Base-by-base conservation (phyloP, 345 rosid genomes). In the Populus pruinosa region DNA sequence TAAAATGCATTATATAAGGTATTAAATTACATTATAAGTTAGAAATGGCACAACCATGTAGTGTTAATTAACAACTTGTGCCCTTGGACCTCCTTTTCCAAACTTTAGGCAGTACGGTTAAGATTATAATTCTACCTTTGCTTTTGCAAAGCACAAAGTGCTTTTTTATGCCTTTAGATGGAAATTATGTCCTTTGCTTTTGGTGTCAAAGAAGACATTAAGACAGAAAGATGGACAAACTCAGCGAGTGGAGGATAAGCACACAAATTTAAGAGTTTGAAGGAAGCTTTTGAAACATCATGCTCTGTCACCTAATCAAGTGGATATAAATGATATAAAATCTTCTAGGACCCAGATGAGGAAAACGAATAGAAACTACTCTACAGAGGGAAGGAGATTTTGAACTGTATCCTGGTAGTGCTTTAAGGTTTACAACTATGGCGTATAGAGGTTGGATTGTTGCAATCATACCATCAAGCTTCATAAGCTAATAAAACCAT, bases 111-210 rank as follows among this genome's bases (percentile, higher is more conserved):
- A 6, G 76, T 36, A 62, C 38, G 66, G 76, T 36, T 21, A 59
- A 55, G 49, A 67, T 78, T 55, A 69, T 38, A 43, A 63, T 50
- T 29, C 29, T 23, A 29, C 41, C 49, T 39, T 74, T 59, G 69
- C 81, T 77, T 79, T 83, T 62, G 38, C 83, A 64, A 80, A 73
- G 74, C 83, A 76, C 70, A 70, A 84, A 69, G 80, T 55, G 17
- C 78, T 75, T 79, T 76, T 59, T 50, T 29, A 39, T 44, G 70
- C 63, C 87, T 70, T 70, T 72, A 80, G 78, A 77, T 63, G 81
- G 84, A 82, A 80, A 70, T 73, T 70, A 80, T 75, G 63, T 53
- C 75, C 66, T 64, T 14, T 70, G 13, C 80, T 67, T 77, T 77
- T 70, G 55, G 35, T 53, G 39, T 53, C 50, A 62, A 50, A 71